Evolutionary conservation across 345 rosid genomes (phyloP).

Genomic region (Geranium rotundifolium): DNA sequence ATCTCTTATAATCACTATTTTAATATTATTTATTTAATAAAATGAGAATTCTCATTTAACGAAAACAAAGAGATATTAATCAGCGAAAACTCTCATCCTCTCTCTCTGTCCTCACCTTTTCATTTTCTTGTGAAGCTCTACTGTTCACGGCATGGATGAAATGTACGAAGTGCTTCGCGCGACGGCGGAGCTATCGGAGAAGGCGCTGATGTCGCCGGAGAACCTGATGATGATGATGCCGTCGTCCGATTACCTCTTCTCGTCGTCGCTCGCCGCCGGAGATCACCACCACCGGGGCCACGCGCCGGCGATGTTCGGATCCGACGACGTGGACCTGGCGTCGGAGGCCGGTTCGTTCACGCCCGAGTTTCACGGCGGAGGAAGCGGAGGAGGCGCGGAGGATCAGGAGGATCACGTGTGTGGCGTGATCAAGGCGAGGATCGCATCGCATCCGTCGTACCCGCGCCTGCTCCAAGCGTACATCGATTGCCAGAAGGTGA

Average conservation of each 20-base stretch:
- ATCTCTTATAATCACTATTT: no score
- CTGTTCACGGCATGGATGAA: slow-evolving; percentile 50
- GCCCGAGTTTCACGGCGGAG: slow-evolving; percentile 40
- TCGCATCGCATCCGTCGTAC: slow-evolving; percentile 72
- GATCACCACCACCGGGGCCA: no score
- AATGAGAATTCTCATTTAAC: no score
- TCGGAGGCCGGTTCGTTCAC: slow-evolving; percentile 28
- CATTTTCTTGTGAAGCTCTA: not conserved
- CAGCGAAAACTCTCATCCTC: no score
- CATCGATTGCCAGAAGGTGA: slow-evolving; percentile 94
- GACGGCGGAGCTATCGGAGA: slow-evolving; percentile 54
- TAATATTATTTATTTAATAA: no score
- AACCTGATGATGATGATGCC: slow-evolving; percentile 22
- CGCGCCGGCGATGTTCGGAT: no score
- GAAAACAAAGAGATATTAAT: no score
- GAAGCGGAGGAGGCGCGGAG: slow-evolving; percentile 15
- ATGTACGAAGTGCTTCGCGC: slow-evolving; percentile 47
- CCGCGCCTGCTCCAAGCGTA: slow-evolving; percentile 83
- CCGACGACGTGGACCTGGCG: no score
- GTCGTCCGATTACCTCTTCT: slow-evolving; percentile 38
- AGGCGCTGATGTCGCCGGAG: not conserved
- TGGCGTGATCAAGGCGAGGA: slow-evolving; percentile 38
- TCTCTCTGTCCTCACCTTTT: not conserved
- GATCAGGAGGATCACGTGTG: no score
- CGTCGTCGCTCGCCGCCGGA: not conserved